These are phyloP conservation scores for Ploettnerulaceae sp. DNA, from an alignment of 2,329 filamentous ascomycete genomes.

Conservation along the genomic window DNA sequence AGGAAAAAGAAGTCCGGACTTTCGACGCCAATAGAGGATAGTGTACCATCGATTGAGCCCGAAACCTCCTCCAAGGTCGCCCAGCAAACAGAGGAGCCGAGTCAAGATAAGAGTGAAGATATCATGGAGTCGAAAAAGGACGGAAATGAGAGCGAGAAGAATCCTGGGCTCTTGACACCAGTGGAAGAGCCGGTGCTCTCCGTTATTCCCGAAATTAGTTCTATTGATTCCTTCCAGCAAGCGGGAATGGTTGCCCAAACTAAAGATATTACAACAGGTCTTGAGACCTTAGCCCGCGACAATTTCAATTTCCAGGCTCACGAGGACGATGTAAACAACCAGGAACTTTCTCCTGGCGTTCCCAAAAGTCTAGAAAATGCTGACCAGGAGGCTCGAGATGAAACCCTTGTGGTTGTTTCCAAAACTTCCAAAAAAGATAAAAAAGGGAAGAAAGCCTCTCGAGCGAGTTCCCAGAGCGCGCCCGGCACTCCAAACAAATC, in stretches of 20 bases:
- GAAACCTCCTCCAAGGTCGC: neutral
- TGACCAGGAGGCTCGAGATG: neutral
- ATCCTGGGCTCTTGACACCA: slow-evolving; percentile 10
- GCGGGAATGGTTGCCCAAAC: no score
- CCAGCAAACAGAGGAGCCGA: neutral
- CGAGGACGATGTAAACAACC: neutral
- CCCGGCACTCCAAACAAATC: slow-evolving; percentile 7
- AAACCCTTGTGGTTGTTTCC: slow-evolving; percentile 12
- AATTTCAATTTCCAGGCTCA: no score
- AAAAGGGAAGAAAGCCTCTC: slow-evolving; percentile 20
- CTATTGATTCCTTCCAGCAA: no score
- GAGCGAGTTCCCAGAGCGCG: slow-evolving; percentile 13
- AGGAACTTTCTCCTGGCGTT: neutral
- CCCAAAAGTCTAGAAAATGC: neutral
- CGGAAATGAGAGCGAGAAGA: no score
- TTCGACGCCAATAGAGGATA: slow-evolving; percentile 15
- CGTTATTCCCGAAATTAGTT: no score
- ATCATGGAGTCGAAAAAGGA: slow-evolving; percentile 26
- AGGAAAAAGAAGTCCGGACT: slow-evolving; percentile 16
- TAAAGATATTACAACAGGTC: no score
- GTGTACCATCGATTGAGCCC: neutral
- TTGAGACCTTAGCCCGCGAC: no score
- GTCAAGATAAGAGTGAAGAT: neutral
- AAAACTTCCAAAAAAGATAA: slow-evolving; percentile 26
- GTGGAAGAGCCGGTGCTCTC: neutral